Conservation (phyloP, 2,329 filamentous ascomycete species). For the Zasmidium citrigriseum region DNA sequence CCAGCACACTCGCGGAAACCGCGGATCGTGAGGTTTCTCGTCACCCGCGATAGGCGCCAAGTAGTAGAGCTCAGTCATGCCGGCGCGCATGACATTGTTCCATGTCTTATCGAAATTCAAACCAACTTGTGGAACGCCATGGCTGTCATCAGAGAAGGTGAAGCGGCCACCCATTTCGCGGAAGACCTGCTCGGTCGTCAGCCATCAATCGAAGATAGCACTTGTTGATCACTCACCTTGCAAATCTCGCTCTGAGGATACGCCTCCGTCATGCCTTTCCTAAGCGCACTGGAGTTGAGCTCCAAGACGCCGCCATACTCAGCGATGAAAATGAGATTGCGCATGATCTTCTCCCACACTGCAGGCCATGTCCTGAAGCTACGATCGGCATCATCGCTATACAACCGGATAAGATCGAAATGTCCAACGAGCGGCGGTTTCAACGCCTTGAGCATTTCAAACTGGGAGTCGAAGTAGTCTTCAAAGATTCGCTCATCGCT, state of each 20-base stretch:
- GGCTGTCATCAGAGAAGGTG: slow-evolving; percentile 92
- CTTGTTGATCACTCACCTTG: slow-evolving; percentile 54
- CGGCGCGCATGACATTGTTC: slow-evolving; percentile 59
- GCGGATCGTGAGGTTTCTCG: slow-evolving; percentile 29
- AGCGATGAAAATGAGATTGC: slow-evolving; percentile 72
- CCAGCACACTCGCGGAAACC: slow-evolving; percentile 36
- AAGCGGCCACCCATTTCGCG: slow-evolving; percentile 73
- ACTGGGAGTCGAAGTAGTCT: slow-evolving; percentile 86
- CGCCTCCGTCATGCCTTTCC: slow-evolving; percentile 88
- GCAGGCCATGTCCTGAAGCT: slow-evolving; percentile 43
- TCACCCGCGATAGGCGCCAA: slow-evolving; percentile 33
- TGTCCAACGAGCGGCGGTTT: slow-evolving; percentile 82
- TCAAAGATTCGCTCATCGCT: slow-evolving; percentile 74
- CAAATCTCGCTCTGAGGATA: slow-evolving; percentile 83
- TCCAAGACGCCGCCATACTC: slow-evolving; percentile 82
- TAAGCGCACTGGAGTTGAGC: slow-evolving; percentile 81
- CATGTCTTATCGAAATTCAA: slow-evolving; percentile 65
- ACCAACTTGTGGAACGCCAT: slow-evolving; percentile 83
- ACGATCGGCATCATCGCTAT: slow-evolving; percentile 68
- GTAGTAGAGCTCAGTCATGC: slow-evolving; percentile 59
- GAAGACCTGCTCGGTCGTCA: slow-evolving; percentile 60
- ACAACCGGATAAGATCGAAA: slow-evolving; percentile 85
- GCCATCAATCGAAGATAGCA: slow-evolving; percentile 3
- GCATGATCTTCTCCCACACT: slow-evolving; percentile 72
- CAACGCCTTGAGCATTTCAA: slow-evolving; percentile 73